Evolutionary conservation across 129 eudicot species (phyloP), one percentile per base, ranked within the genome.

Genomic region (Solidago caesia): DNA sequence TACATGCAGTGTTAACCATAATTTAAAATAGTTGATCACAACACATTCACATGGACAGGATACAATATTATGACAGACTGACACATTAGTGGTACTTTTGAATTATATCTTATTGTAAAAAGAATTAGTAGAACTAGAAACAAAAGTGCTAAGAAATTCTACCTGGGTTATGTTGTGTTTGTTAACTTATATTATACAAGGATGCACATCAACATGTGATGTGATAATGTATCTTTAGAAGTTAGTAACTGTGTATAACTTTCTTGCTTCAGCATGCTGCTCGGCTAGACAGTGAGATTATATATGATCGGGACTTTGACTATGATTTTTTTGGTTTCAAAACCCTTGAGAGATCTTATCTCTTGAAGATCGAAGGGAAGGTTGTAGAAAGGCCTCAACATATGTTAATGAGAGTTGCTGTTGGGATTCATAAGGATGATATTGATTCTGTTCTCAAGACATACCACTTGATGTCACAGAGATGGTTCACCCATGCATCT

Each of bases 401-500:
- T 77, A 90, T 93, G 97, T 56, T 93, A 82, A 93, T 93, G 98
- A 88, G 98, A 79, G 98, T 93, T 81, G 67, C 98, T 71, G 92
- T 93, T 80, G 98, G 98, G 44, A 93, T 93, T 61, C 96, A 93
- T 69, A 93, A 87, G 74, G 87, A 88, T 70, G 89, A 93, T 65
- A 88, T 93, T 64, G 97, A 93, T 63, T 88, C 96, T 16, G 97
- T 79, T 33, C 73, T 90, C 84, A 79, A 72, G 81, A 93, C 98
- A 47, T 93, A 93, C 64, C 98, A 93, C 83, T 75, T 93, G 75
- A 90, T 93, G 91, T 93, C 98, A 39, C 98, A 93, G 73, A 66
- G 98, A 73, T 90, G 98, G 98, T 93, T 93, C 85, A 93, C 98
- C 13, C 98, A 93, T 88, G 98, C 97, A 26, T 88, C 98, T 46